Evolutionary conservation across 352 stramenopile species (phyloP), one percentile per base, ranked within the genome.

Genomic region (Pythium periplocum): DNA sequence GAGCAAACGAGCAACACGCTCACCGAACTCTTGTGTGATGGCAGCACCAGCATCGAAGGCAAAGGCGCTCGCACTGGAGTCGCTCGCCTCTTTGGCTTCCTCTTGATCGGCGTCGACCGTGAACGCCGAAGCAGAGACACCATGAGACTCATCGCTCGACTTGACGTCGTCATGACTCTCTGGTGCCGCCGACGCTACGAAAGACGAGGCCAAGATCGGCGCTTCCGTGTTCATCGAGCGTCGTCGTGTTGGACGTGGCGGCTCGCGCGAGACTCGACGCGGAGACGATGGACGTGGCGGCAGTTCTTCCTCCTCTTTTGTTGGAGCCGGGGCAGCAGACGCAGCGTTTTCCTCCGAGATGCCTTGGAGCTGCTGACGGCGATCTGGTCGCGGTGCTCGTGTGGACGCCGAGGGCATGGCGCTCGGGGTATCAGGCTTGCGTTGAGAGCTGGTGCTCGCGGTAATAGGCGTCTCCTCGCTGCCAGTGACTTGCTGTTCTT

Each of bases 1-100:
- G 1, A 93, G 60, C 48, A 90, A 52, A 3, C 65, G 75, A 5
- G 81, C 83, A 7, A 93, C 67, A 6, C 78, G 74, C 44, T 93
- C 83, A 36, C 83, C 78, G 53, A 93, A 89, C 38, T 64, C 72
- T 11, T 67, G 60, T 3, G 73, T 89, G 63, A 93, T 90, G 12
- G 78, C 68, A 40, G 78, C 83, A 12, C 76, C 78, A 0, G 76
- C 67, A 41, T 91, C 80, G 42, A 87, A 80, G 12, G 57, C 49
- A 3, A 79, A 73, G 6, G 57, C 12, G 2, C 11, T 53, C 17
- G 48, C 53, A 40, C 34, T 51, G 1, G 51, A 54, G 17, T 38
- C 38, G 39, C 33, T 51, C 6, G 55, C 44, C 17, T 61, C 30
- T 11, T 41, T 32, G 17, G 52, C 46, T 7, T 53, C 51, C 7